Percentiles rank a stretch among this genome's conserved stretches.
Evolutionary conservation across 495 filamentous ascomycete species (phyloP).

Genomic region (Mytilinidion resinicola): DNA sequence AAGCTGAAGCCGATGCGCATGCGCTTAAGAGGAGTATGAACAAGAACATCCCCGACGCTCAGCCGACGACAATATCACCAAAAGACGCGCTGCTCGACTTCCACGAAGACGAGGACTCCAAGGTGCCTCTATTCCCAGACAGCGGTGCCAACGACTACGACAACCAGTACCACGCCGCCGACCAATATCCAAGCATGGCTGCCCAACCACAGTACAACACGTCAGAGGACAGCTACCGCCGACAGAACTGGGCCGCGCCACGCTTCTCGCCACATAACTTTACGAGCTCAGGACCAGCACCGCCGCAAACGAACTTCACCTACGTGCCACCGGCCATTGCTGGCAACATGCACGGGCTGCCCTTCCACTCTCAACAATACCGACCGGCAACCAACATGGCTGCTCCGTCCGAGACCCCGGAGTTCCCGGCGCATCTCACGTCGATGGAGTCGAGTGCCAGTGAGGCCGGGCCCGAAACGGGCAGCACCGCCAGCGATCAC

Average conservation of each 20-base stretch:
- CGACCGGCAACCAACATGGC: conserved; percentile 21
- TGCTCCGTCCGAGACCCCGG: conserved; percentile 41
- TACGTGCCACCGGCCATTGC: conserved; percentile 42
- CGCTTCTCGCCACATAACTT: conserved; percentile 39
- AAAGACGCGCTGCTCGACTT: conserved; percentile 90
- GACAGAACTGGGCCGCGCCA: conserved; percentile 33
- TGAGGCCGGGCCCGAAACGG: conserved; percentile 39
- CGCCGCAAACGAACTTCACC: conserved; percentile 28
- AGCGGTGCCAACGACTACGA: conserved; percentile 42
- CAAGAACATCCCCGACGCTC: conserved; percentile 44
- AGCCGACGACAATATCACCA: conserved; percentile 87
- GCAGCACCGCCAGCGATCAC: conserved; percentile 20
- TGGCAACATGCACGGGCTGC: conserved; percentile 26
- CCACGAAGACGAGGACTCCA: conserved; percentile 63
- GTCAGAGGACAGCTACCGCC: conserved; percentile 34
- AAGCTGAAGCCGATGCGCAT: conserved; percentile 52
- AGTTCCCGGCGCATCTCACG: conserved; percentile 56
- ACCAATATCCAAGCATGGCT: conserved; percentile 25
- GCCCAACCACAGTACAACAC: conserved; percentile 31
- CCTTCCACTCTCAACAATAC: conserved; percentile 17
- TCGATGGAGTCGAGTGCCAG: conserved; percentile 61
- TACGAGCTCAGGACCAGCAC: conserved; percentile 30
- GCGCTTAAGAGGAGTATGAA: conserved; percentile 35
- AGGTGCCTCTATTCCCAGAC: conserved; percentile 61
- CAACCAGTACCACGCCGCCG: conserved; percentile 32